These are phyloP conservation scores for Aspergillus ustus DNA, from an alignment of 2,329 filamentous ascomycete genomes.

Conservation along the genomic window DNA sequence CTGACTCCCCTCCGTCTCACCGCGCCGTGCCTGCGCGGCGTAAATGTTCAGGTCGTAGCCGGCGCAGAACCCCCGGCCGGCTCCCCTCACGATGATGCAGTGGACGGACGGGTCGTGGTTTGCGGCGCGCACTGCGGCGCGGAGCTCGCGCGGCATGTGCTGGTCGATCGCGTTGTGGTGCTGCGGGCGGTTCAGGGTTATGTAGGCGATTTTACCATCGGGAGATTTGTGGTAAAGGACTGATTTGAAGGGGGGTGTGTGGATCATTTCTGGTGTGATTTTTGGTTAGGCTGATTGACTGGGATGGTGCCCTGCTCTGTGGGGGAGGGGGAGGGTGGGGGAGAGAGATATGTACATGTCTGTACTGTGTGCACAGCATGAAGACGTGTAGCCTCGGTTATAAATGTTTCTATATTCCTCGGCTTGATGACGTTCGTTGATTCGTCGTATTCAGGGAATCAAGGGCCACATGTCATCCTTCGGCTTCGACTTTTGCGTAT, in stretches of 20 bases:
- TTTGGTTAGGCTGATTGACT: too few species aligned
- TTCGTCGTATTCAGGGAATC: too few species aligned
- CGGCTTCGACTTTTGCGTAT: too few species aligned
- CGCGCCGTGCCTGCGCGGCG: conserved; percentile 3
- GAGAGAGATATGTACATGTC: too few species aligned
- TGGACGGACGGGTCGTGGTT: conserved; percentile 8
- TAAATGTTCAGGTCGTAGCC: conserved; percentile 12
- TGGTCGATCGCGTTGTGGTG: conserved; percentile 13
- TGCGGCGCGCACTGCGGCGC: not conserved
- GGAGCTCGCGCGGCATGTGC: conserved; percentile 4
- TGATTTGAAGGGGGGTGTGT: not conserved
- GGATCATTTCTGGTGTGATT: too few species aligned
- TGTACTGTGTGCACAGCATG: too few species aligned
- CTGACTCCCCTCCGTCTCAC: conserved; percentile 10
- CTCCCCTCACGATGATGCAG: conserved; percentile 15
- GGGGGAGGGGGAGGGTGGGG: too few species aligned
- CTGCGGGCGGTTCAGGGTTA: conserved; percentile 12
- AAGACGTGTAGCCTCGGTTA: too few species aligned
- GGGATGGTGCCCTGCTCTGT: too few species aligned
- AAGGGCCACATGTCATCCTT: too few species aligned
- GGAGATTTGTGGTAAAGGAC: conserved; percentile 5
- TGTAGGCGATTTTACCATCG: conserved; percentile 12
- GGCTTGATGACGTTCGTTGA: too few species aligned
- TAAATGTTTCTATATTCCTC: too few species aligned
- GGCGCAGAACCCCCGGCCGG: conserved; percentile 12